Base-by-base conservation (phyloP, 2,329 filamentous ascomycete genomes). In the Rasamsonia emersonii region DNA sequence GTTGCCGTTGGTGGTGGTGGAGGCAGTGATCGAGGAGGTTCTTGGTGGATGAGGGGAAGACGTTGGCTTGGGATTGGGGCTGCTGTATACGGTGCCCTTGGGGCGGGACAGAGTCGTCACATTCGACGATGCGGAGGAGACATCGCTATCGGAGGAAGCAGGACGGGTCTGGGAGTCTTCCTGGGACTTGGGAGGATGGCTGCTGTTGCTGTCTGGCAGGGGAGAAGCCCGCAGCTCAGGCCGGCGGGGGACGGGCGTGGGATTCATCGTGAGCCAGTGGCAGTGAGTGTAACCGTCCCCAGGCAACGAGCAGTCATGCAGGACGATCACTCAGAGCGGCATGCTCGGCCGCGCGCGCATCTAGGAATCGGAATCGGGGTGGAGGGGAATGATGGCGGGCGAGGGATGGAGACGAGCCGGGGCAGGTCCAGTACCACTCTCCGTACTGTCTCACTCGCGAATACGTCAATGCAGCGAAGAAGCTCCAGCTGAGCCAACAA, bases 81-180 rank as follows among this genome's bases (percentile, higher is more conserved):
- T 44, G 43, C 51, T 43, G 42, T 59, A 53, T 10, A 58, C 48
- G 26, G 58, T 53, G 19, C 54, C 51, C 37, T 62, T 62, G 18
- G 54, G 50, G 9, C 56, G 56, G 21, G 60, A 64, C 35, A 62
- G 55, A 20, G 61, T 53, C 18, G 61, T 63, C 36, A 64, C 53
- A 45, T 60, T 61, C 27, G 63, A 68, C 9, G 56, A 58, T 17
- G 52, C 50, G 4, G 55, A 57, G 7, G 66, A 69, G 35, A 62
- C 57, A 53, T 65, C 60, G 47, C 63, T 67, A 40, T 58, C 62
- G 37, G 63, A 64, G 25, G 62, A 64, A 39, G 49, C 54, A 28
- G 61, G 57, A 24, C 59, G 59, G 35, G 38, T 27, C 9, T 35
- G 28, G 6, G 8, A n/a, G 11, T 18, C 24, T n/a, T 34, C 31